phyloP scores from a whole-genome alignment of 495 filamentous ascomycete species.

The Aspergillus egyptiacus region DNA sequence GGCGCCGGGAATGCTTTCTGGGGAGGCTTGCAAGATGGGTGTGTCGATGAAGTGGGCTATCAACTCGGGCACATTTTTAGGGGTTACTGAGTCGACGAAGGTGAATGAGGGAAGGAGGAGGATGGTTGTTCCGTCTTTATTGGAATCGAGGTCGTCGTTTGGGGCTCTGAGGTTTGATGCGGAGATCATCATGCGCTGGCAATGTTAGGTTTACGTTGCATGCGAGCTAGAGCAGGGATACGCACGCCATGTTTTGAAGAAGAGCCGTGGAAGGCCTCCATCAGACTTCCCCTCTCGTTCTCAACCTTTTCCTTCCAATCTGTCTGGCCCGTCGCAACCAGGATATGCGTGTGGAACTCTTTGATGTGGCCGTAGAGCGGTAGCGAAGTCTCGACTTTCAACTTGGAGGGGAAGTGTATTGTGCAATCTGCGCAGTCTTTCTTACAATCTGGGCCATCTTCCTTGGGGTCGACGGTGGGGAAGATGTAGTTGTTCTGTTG shows the following conservation, averaged over 20 bases:
- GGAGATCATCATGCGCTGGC: constrained; percentile 77
- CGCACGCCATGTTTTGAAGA: constrained; percentile 68
- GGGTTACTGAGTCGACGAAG: constrained; percentile 72
- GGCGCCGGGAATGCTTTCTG: constrained; percentile 15
- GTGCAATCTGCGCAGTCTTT: constrained; percentile 81
- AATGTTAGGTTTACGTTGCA: constrained; percentile 5
- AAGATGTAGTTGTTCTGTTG: constrained; percentile 32
- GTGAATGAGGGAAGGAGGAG: constrained; percentile 85
- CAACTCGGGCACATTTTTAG: constrained; percentile 59
- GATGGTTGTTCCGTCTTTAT: constrained; percentile 56
- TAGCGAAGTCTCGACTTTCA: constrained; percentile 64
- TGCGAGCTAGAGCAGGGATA: constrained; percentile 14
- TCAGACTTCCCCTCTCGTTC: constrained; percentile 82
- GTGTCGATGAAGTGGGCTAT: constrained; percentile 62
- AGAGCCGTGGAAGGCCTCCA: constrained; percentile 69
- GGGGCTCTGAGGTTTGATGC: constrained; percentile 79
- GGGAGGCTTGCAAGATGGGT: constrained; percentile 49
- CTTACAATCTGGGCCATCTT: constrained; percentile 80
- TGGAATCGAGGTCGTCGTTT: constrained; percentile 33
- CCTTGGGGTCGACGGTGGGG: constrained; percentile 53
- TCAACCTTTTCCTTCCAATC: constrained; percentile 87
- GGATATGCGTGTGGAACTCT: constrained; percentile 74
- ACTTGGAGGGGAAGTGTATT: constrained; percentile 64
- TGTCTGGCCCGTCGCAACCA: constrained; percentile 87
- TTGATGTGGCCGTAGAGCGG: constrained; percentile 81